Base-by-base conservation (phyloP, 768 basidiomycete genomes). In the Naganishia friedmannii region DNA sequence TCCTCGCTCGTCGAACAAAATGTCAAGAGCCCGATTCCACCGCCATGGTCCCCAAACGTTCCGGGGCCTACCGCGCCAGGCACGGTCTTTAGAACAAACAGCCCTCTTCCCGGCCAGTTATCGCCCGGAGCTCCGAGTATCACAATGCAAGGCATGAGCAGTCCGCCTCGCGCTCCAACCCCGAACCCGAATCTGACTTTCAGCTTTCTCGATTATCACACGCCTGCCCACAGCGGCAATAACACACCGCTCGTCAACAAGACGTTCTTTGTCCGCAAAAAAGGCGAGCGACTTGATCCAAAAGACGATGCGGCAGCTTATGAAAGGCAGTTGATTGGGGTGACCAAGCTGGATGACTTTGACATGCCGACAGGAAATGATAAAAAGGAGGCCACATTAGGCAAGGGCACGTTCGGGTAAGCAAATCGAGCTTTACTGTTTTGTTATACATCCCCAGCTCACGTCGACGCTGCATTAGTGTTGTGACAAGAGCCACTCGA, bases 391-490 rank as follows among this genome's bases (percentile, higher is more conserved):
- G 71, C 67, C 23, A 66, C 67, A 10, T 53, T 72, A 8, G 71
- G 71, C 10, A 72, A 68, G 46, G 71, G 71, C 15, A 72, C 71
- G 17, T 72, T 72, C 29, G 71, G 71, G 71, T 72, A 66, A 19
- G 71, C 21, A 39, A 23, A 4, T 15, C 19, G 26, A 23, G n/a
- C n/a, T 42, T 6, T 12, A 34, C 6, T 23, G 26, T 5, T 5
- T 69, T 28, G 21, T 10, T 21, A 21, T 19, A 39, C 23, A 17
- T 17, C 19, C 34, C 53, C 34, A 39, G 26, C 21, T 23, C 32
- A 42, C 34, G 31, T 39, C 19, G n/a, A 29, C 12, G 37, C 1
- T 15, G 28, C 9, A 8, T 29, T 26, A 72, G 71, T 58, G 54
- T 68, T 10, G 71, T 72, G 10, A 72, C 71, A 23, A 67, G 58